These are phyloP conservation scores for Naegleria lovaniensis DNA, from an alignment of 208 protist genomes.

Conservation along the genomic window DNA sequence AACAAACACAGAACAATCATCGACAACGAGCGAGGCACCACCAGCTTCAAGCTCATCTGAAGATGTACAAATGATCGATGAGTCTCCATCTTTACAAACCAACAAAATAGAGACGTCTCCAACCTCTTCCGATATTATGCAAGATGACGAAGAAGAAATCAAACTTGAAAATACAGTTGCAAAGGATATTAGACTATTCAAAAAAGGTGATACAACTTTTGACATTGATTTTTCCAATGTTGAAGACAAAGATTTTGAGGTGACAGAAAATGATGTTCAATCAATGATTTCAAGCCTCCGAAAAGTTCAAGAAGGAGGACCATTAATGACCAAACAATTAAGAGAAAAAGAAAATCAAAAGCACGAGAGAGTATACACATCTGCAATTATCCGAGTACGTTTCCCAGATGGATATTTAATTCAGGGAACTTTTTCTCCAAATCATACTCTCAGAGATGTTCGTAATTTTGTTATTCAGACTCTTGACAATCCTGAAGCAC, in stretches of 20 bases:
- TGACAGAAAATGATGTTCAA: not conserved
- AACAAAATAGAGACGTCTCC: not conserved
- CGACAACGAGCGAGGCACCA: not conserved
- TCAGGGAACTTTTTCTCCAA: not conserved
- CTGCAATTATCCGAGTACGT: not conserved
- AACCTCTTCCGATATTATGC: not conserved
- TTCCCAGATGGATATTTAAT: not conserved
- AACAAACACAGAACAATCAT: not conserved
- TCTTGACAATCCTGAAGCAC: not conserved
- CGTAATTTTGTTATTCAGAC: not conserved
- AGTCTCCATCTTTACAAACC: not conserved
- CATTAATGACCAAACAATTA: not conserved
- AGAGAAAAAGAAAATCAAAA: not conserved
- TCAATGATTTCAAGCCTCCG: not conserved
- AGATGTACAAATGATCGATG: not conserved
- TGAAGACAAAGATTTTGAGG: not conserved
- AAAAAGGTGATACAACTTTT: not conserved
- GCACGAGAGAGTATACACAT: not conserved
- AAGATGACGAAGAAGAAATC: not conserved
- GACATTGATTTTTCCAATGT: not conserved
- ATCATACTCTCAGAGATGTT: not conserved
- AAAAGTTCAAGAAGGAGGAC: not conserved
- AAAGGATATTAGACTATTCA: not conserved
- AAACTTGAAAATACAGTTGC: constrained; percentile 6
- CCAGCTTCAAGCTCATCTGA: too few relatives aligned